Evolutionary conservation across 2,329 filamentous ascomycete species (phyloP).

Genomic region (Aspergillus niger): DNA sequence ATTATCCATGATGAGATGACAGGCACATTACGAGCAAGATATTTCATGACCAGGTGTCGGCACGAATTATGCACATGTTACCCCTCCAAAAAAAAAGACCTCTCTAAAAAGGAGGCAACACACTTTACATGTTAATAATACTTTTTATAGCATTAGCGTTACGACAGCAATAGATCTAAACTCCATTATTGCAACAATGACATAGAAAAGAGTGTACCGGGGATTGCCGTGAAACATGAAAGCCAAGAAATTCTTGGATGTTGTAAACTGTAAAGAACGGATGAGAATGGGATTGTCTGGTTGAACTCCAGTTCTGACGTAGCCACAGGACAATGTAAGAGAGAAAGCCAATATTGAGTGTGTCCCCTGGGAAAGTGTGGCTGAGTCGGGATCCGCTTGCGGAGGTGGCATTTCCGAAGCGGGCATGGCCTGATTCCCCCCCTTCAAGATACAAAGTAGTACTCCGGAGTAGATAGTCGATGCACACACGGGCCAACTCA

Average conservation of each 20-base stretch:
- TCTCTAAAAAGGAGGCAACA: neutral
- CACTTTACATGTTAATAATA: neutral
- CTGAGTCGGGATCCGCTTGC: constrained; percentile 1
- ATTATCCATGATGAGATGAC: neutral
- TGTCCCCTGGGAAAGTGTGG: neutral
- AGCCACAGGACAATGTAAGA: too few species aligned
- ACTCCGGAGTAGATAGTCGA: too few species aligned
- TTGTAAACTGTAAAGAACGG: too few species aligned
- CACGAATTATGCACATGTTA: constrained; percentile 16
- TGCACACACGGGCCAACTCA: neutral
- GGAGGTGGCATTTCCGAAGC: neutral
- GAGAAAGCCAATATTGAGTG: too few species aligned
- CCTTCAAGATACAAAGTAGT: too few species aligned
- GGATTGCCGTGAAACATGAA: too few species aligned
- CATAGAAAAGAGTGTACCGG: too few species aligned
- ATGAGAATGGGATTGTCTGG: too few species aligned
- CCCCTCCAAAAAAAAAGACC: neutral
- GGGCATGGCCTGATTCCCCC: neutral
- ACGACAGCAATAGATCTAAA: neutral
- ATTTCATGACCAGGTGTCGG: neutral
- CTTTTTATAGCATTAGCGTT: neutral
- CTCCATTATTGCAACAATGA: neutral
- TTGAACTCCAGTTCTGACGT: too few species aligned
- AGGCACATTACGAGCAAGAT: constrained; percentile 13
- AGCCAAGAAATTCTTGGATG: too few species aligned